A percentile compares a stretch with the other conserved stretches of the same genome.
Conservation (phyloP, 2,329 filamentous ascomycete genomes). For the Metarhizium robertsii region DNA sequence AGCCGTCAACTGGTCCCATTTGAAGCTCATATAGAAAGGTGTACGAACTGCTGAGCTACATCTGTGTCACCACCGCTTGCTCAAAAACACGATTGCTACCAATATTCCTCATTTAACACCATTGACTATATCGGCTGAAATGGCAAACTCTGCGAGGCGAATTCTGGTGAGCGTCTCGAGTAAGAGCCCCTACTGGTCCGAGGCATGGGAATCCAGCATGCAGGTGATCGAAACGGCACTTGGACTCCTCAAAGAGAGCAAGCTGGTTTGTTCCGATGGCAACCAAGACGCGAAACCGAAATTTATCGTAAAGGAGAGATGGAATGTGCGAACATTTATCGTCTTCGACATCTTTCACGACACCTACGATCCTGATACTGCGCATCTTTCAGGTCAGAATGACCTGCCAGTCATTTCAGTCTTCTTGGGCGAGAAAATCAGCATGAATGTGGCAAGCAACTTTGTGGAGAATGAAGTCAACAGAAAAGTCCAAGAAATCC, state of each 20-base stretch:
- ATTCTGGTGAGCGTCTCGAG: no score
- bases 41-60: no score
- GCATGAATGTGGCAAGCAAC: slow-evolving; percentile 1
- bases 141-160: no score
- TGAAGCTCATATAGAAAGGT: no score
- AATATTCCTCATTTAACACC: no score
- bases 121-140: no score
- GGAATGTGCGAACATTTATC: no score
- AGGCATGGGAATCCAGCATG: not conserved
- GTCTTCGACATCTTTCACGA: slow-evolving; percentile 2
- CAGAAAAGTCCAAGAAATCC: slow-evolving; percentile 4
- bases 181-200: no score
- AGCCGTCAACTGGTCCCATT: no score
- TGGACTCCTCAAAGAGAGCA: not conserved
- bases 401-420: slow-evolving; percentile 6
- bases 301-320: slow-evolving; percentile 7
- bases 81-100: no score
- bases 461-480: slow-evolving; percentile 6
- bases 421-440: slow-evolving; percentile 4
- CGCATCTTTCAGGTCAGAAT: slow-evolving; percentile 5
- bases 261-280: not conserved
- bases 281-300: not conserved
- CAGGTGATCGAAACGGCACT: not conserved
- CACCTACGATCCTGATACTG: slow-evolving; percentile 8
- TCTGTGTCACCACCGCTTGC: no score